Base-by-base conservation (phyloP, 2,329 filamentous ascomycete genomes). In the Macrophomina phaseolina region DNA sequence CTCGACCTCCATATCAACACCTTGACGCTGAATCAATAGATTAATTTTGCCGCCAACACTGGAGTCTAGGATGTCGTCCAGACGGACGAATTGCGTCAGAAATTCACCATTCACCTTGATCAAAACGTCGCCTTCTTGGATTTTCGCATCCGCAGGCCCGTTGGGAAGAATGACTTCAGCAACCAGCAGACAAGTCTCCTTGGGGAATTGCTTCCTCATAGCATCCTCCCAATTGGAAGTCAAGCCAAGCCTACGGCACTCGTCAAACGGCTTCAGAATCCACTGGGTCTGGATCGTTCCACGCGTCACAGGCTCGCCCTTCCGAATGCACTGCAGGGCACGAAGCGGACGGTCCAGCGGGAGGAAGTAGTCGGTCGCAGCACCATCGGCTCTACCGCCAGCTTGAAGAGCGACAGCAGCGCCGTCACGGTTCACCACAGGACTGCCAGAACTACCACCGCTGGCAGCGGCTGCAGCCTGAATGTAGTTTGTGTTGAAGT, bases 261-360 rank as follows among this genome's bases (percentile, higher is more conserved):
- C 96, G 73, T 99, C 96, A 73, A 99, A 99, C 0, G 95, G 93
- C 79, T 98, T 98, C 69, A 99, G 86, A 64, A 98, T 86, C 86
- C 96, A 99, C 77, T 99, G 95, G 69, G 93, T 97, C 80, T 99
- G 95, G 60, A 99, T 97, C n/a, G 95, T 97, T 56, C 95, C 95
- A 72, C 95, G 87, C n/a, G 90, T 89, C 63, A 99, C 90, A 2
- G 86, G 86, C 71, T 89, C 86, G 40, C 88, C 89, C 70, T 90
- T 85, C 76, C 91, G 93, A 65, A 99, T 90, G 74, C 93, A 96
- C 75, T 93, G 87, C 65, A 99, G 84, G 1, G 95, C 95, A 69
- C 95, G 89, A 48, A 94, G 81, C 0, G 96, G 95, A 66, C 95
- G 90, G 77, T 99, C 94, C 14, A 99, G 84, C 1, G 95, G 95